Evolutionary conservation across 352 stramenopile genomes (phyloP), one percentile per base, ranked within the genome.

Genomic region (Pythium sukuiense): DNA sequence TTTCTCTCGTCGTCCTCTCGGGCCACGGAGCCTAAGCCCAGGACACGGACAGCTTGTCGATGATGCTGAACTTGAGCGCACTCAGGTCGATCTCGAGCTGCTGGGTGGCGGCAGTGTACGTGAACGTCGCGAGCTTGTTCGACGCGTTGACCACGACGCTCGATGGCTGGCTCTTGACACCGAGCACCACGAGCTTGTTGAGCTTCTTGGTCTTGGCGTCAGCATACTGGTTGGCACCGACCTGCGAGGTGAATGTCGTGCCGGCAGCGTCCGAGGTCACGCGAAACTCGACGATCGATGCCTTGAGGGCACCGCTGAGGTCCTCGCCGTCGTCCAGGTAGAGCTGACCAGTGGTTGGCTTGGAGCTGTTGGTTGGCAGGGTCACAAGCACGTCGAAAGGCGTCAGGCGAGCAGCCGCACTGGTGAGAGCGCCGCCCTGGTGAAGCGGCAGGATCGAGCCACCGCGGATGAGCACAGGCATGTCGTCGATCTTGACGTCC

Each of bases 311-410:
- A 27, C 71, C 69, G 41, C 54, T 70, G 18, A 88, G 65, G 13
- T 80, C 71, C 33, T 84, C 81, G 20, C 76, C 77, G 50, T 85
- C 76, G 27, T 88, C 81, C 58, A 86, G 43, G 52, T 82, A 90
- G 14, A 90, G 59, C n/a, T 86, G 67, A 39, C 79, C 76, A 5
- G 24, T 75, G 4, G 79, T 68, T 11, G 9, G 61, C n/a, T 52
- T 52, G 45, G 61, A 59, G 27, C 29, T 65, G 1, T 27, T 27
- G 6, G 65, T 45, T 26, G 65, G 48, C 6, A 85, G 60, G 6
- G 80, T 80, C 8, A 90, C 67, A 8, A 87, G n/a, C 3, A 90
- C 67, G 29, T 82, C 71, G 62, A 80, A 90, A 13, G 80, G 65
- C 12, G 73, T 87, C 29, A 69, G 26, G 14, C 79, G 82, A 52